Percentiles rank a stretch among this genome's conserved stretches.
Evolutionary conservation across 805 yeast species (phyloP).

Genomic region (Wickerhamiella qilinensis): DNA sequence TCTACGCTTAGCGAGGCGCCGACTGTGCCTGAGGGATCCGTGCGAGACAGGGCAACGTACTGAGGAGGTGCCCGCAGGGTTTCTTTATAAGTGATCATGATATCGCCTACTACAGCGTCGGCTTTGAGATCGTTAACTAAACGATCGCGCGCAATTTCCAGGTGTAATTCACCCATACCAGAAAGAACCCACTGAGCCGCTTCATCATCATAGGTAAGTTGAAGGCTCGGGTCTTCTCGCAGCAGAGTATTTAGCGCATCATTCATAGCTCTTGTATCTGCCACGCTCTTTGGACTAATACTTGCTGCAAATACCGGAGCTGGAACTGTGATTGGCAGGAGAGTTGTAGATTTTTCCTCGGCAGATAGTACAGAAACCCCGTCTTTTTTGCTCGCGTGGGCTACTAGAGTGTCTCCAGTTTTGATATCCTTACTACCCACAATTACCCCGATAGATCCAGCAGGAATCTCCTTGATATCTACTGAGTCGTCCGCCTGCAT

Average conservation of each 20-base stretch:
- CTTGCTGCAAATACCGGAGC: conserved; percentile 86
- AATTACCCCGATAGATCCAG: conserved; percentile 90
- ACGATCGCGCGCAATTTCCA: conserved; percentile 74
- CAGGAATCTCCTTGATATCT: conserved; percentile 42
- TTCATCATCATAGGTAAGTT: conserved; percentile 57
- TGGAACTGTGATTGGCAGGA: conserved; percentile 70
- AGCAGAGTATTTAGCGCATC: conserved; percentile 47
- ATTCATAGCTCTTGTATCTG: conserved; percentile 63
- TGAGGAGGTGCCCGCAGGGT: conserved; percentile 24
- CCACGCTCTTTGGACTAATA: conserved; percentile 67
- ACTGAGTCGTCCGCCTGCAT: conserved; percentile 84
- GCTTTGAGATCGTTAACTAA: conserved; percentile 71
- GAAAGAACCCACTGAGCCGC: conserved; percentile 75
- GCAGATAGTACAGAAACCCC: conserved; percentile 32
- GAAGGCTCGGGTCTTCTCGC: conserved; percentile 85
- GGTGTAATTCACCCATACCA: conserved; percentile 95
- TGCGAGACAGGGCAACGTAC: neutral
- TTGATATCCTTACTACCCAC: conserved; percentile 52
- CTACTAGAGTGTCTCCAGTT: conserved; percentile 83
- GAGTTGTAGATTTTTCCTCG: conserved; percentile 28
- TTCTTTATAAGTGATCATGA: conserved; percentile 84
- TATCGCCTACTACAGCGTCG: conserved; percentile 60
- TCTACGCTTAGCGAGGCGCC: conserved; percentile 5
- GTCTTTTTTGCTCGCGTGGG: conserved; percentile 38
- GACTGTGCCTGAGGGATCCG: conserved; percentile 16